Evolutionary conservation across 1,139 yeast species (phyloP).

Genomic region (Scheffersomyces insectosa): DNA sequence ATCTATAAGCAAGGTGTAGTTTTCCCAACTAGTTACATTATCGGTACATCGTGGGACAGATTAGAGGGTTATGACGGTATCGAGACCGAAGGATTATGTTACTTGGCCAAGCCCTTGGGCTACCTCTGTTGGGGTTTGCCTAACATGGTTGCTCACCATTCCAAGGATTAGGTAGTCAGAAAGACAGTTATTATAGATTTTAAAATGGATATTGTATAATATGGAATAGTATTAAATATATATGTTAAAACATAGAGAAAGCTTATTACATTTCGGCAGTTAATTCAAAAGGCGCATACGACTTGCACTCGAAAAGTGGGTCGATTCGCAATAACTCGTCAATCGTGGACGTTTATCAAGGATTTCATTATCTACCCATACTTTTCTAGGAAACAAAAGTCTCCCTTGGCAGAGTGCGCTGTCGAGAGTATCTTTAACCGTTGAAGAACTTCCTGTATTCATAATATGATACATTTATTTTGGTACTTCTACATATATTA

Average conservation of each 20-base stretch:
- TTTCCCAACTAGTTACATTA: constrained; percentile 46
- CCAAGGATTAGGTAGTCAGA: background rate
- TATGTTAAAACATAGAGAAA: too few relatives aligned
- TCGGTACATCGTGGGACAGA: constrained; percentile 52
- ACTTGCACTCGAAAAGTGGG: too few relatives aligned
- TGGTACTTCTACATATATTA: background rate
- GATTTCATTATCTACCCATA: too few relatives aligned
- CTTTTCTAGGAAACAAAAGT: too few relatives aligned
- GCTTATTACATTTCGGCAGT: too few relatives aligned
- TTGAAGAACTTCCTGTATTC: background rate
- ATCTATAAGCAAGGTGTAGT: constrained; percentile 45
- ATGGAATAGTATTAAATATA: too few relatives aligned
- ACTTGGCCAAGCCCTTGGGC: constrained; percentile 44
- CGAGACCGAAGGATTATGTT: constrained; percentile 55
- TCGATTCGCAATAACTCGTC: too few relatives aligned
- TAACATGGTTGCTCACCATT: constrained; percentile 30
- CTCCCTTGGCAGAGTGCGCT: too few relatives aligned
- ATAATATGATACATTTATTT: background rate
- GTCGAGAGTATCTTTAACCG: too few relatives aligned
- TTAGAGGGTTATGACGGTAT: constrained; percentile 54
- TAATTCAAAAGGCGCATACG: too few relatives aligned
- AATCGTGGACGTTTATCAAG: too few relatives aligned
- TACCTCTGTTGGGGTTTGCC: constrained; percentile 49
- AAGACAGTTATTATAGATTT: background rate
- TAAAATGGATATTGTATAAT: background rate